phyloP scores from a whole-genome alignment of 345 rosid species.

The Dipteronia sinensis region DNA sequence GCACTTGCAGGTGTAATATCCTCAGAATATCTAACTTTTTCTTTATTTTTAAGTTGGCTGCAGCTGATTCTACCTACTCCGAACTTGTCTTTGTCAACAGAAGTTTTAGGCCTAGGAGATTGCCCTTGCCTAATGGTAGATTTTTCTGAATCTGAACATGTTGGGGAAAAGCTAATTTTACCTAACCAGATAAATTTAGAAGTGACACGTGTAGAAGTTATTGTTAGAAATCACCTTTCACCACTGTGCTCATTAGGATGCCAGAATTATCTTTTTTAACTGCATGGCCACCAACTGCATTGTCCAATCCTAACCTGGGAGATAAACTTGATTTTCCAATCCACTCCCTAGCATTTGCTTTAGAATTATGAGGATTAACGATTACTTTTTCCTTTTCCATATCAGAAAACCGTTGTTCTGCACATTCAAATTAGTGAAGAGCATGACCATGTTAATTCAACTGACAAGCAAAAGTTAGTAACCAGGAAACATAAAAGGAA shows the following conservation, averaged over 20 bases:
- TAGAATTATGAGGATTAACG: constrained; percentile 12
- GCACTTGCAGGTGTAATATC: constrained; percentile 21
- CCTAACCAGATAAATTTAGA: constrained; percentile 5
- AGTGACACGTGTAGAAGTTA: neutral
- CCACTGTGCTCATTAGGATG: neutral
- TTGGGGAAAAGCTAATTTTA: constrained; percentile 16
- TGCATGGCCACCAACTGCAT: constrained; percentile 10
- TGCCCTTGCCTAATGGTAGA: constrained; percentile 20
- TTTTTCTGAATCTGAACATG: constrained; percentile 23
- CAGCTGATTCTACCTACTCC: neutral
- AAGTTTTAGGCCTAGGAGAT: constrained; percentile 22
- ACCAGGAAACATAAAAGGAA: neutral
- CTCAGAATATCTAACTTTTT: constrained; percentile 20
- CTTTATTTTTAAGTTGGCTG: constrained; percentile 11
- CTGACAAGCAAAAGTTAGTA: neutral
- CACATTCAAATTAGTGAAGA: constrained; percentile 21
- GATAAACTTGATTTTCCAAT: neutral
- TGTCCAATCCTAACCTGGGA: neutral
- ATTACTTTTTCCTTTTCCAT: constrained; percentile 27
- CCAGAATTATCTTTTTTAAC: constrained; percentile 9
- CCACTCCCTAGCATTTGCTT: constrained; percentile 7
- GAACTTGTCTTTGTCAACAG: neutral
- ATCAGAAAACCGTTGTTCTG: constrained; percentile 52
- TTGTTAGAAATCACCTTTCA: constrained; percentile 7
- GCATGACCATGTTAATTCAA: neutral